Conservation (phyloP, 768 basidiomycete genomes). For the Russula abietina region DNA sequence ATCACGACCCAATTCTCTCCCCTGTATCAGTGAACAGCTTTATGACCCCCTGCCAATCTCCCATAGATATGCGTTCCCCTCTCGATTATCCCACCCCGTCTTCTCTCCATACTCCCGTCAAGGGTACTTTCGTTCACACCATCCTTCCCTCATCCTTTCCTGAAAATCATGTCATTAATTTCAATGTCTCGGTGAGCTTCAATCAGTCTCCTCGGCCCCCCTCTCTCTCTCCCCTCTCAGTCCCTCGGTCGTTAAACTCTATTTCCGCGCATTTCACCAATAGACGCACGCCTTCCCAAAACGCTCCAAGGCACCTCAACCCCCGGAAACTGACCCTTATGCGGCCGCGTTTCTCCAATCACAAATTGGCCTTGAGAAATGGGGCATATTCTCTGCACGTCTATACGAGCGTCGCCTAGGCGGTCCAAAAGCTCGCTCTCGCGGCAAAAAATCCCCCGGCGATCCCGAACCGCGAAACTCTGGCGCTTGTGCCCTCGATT, state of each 20-base stretch:
- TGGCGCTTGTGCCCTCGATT: conserved; percentile 44
- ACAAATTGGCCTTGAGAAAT: conserved; percentile 39
- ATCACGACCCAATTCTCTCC: conserved; percentile 20
- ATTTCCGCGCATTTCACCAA: conserved; percentile 16
- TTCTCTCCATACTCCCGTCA: conserved; percentile 15
- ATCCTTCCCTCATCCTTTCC: conserved; percentile 25
- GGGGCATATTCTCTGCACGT: conserved; percentile 43
- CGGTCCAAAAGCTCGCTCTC: conserved; percentile 35
- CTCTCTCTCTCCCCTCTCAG: neutral
- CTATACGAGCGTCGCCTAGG: conserved; percentile 43
- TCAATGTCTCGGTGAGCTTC: conserved; percentile 23
- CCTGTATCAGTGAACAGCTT: conserved; percentile 22
- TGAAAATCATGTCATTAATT: conserved; percentile 28
- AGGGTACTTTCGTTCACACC: conserved; percentile 18
- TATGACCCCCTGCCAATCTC: conserved; percentile 25
- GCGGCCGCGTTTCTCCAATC: conserved; percentile 43
- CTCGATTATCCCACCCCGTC: conserved; percentile 23
- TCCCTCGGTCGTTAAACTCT: conserved; percentile 6
- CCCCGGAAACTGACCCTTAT: conserved; percentile 33
- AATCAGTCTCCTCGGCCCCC: conserved; percentile 11
- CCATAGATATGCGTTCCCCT: conserved; percentile 22
- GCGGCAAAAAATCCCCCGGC: conserved; percentile 24
- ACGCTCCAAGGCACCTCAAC: conserved; percentile 23
- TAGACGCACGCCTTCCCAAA: conserved; percentile 26
- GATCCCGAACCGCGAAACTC: conserved; percentile 30